Base-by-base conservation (phyloP, 208 protist species). In the Leishmania major region DNA sequence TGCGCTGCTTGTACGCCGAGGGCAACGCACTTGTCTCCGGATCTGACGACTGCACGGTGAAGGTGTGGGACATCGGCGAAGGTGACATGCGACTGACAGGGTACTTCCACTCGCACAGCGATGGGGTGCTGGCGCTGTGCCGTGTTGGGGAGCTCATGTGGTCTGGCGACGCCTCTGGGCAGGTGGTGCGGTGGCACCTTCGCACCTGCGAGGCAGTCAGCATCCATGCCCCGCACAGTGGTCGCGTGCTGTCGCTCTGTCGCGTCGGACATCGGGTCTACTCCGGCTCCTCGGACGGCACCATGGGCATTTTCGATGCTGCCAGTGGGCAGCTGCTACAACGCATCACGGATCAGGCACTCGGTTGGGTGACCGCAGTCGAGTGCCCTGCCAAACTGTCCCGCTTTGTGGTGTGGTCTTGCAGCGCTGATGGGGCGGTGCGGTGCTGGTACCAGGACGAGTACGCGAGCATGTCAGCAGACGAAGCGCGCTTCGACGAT, bases 381-480 rank as follows among this genome's bases (percentile, higher is more conserved):
- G 80, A 86, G 67, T 91, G 85, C 79, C 83, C 92, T 7, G 77
- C 92, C 3, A 82, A 94, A 82, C 87, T 97, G 15, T 87, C 89
- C 10, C 91, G 94, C 37, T 96, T 94, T 57, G 92, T 95, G 19
- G 84, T 97, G 59, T 97, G 94, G 93, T 96, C 93, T n/a, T 89
- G 90, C 43, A 92, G 86, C 73, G 69, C 91, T 0, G 87, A 95
- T 60, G 90, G 90, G 22, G 45, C 88, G 4, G 88, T 97, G 73
- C 92, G 91, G 40, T 97, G 94, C 81, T 97, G 94, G 93, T 94
- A 96, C 75, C 94, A 97, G 31, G 94, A 97, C 83, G 94, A 97
- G 83, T 94, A 92, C 82, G 80, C 82, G 17, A 62, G 53, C 45
- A 84, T 95, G 76, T 89, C 86, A 17, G 84, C 87, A 31, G 94